Evolutionary conservation across 2,329 filamentous ascomycete genomes (phyloP), one percentile per base, ranked within the genome.

Genomic region (Aureobasidium sp.): DNA sequence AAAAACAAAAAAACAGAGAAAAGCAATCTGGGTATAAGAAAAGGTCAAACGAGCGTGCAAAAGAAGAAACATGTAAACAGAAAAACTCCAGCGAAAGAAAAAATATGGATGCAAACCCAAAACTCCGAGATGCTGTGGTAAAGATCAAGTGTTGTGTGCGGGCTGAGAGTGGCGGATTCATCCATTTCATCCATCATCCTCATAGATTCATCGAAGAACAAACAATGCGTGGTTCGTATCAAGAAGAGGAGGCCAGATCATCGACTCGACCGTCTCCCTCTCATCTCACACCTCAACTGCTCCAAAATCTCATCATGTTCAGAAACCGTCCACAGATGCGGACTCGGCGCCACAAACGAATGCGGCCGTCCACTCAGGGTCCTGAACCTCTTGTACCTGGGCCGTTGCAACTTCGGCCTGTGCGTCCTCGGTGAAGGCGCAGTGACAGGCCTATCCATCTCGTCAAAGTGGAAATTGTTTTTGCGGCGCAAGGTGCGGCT

Each of bases 311-410:
- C 68, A 29, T 66, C 67, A 6, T 69, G 69, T 55, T 72, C 70
- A 39, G 67, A 64, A 24, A 72, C 68, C 17, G 69, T 71, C 60
- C 70, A 72, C 0, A 72, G 61, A 45, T 70, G 69, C 1, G 65
- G 65, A 54, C 67, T 69, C 12, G 70, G 70, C 50, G 70, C 70
- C 17, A 68, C 60, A 66, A 69, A 72, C 42, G 69, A 70, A 56
- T 71, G 69, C 17, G 66, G 64, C 45, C 68, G 65, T 14, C 69
- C 68, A 22, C 66, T 69, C 6, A 69, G 62, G 8, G 67, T 70
- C 14, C 68, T 62, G 32, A 63, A 65, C 27, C 63, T 61, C 16
- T 42, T 56, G 25, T 27, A 44, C n/a, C 66, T 62, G 37, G 54
- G 54, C 22, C 53, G 34, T 52, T 51, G 44, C 14, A 39, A 47